phyloP scores from a whole-genome alignment of 306 rosid genomes.

The Quercus agrifolia region DNA sequence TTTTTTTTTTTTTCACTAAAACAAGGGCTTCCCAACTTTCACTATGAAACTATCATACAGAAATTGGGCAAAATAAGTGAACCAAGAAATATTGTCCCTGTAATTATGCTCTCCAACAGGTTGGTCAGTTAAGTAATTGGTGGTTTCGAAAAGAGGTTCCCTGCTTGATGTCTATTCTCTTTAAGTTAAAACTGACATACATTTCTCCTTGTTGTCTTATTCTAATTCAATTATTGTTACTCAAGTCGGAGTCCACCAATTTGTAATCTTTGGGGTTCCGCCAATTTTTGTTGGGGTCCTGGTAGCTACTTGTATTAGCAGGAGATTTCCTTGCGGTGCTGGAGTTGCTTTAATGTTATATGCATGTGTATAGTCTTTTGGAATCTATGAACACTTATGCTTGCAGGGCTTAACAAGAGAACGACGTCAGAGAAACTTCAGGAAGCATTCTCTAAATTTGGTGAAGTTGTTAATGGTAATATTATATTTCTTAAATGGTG shows the following conservation, averaged over 20 bases:
- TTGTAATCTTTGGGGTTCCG: neutral
- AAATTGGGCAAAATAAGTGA: neutral
- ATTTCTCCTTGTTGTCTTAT: neutral
- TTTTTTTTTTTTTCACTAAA: too few relatives aligned
- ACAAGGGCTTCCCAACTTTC: too few relatives aligned
- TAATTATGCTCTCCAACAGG: neutral
- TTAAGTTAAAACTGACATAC: neutral
- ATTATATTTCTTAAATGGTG: neutral
- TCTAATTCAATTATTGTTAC: neutral
- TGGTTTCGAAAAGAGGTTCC: too few relatives aligned
- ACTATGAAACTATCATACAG: neutral
- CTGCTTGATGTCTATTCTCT: neutral
- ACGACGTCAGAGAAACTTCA: slow-evolving; percentile 19
- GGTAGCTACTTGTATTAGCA: neutral
- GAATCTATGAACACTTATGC: neutral
- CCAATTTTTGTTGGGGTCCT: neutral
- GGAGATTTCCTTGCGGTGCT: neutral
- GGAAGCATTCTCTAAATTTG: slow-evolving; percentile 17
- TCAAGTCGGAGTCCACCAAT: neutral
- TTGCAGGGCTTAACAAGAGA: slow-evolving; percentile 21
- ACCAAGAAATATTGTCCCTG: neutral
- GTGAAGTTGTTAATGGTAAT: slow-evolving; percentile 22
- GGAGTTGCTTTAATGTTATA: neutral
- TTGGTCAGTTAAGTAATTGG: neutral
- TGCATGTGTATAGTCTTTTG: neutral